These are phyloP conservation scores for Leptographium wingfieldii DNA, from an alignment of 2,329 filamentous ascomycete species.

Conservation along the genomic window DNA sequence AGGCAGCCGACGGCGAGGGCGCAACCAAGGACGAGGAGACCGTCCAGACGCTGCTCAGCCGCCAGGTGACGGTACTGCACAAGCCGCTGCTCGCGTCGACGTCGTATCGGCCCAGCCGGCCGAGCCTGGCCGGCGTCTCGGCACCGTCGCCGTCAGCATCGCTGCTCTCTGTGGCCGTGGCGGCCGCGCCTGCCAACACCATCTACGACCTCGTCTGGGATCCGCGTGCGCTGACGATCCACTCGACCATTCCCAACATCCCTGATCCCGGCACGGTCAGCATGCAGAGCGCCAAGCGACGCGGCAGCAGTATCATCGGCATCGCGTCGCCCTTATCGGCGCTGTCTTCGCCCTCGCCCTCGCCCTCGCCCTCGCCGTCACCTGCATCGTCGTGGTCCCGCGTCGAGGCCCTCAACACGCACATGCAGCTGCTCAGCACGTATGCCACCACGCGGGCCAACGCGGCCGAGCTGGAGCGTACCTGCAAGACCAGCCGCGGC, in stretches of 20 bases:
- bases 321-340: slow-evolving; percentile 1
- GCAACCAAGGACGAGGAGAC: background rate
- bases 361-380: too few relatives aligned
- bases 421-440: slow-evolving; percentile 49
- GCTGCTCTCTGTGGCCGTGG: background rate
- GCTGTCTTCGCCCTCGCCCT: too few relatives aligned
- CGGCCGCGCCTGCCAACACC: slow-evolving; percentile 18
- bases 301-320: background rate
- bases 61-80: slow-evolving; percentile 44
- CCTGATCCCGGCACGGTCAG: slow-evolving; percentile 30
- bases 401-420: slow-evolving; percentile 51
- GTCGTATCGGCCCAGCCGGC: slow-evolving; percentile 40
- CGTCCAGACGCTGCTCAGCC: slow-evolving; percentile 6
- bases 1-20: slow-evolving; percentile 20
- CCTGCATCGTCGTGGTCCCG: slow-evolving; percentile 36
- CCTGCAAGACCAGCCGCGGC: slow-evolving; percentile 51
- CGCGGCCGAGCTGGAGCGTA: slow-evolving; percentile 40
- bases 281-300: background rate
- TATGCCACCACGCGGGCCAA: slow-evolving; percentile 33
- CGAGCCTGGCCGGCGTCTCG: slow-evolving; percentile 18
- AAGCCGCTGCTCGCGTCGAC: slow-evolving; percentile 45
- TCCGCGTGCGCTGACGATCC: slow-evolving; percentile 39
- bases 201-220: slow-evolving; percentile 56
- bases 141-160: background rate
- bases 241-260: slow-evolving; percentile 55